Conservation (phyloP, 31 red algal genomes). For the Asparagopsis taxiformis region DNA sequence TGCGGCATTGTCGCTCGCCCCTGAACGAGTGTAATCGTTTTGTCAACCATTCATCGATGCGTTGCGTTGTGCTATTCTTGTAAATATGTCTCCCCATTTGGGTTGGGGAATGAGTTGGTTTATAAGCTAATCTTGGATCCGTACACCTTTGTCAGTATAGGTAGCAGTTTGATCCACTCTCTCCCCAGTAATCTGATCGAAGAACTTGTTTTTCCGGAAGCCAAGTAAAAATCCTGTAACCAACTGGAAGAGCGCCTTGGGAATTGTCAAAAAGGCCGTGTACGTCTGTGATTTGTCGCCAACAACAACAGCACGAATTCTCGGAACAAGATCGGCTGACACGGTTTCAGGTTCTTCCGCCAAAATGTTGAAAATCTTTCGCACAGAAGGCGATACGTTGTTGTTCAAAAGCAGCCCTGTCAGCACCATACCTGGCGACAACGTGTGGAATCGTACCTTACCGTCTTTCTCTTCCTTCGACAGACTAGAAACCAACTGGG, state of each 20-base stretch:
- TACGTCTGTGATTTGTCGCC: constrained; percentile 28
- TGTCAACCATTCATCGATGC: background rate
- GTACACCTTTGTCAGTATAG: constrained; percentile 20
- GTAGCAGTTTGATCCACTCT: constrained; percentile 7
- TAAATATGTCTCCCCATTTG: background rate
- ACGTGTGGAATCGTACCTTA: constrained; percentile 27
- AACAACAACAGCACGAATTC: constrained; percentile 22
- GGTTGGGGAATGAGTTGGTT: background rate
- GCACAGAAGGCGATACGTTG: constrained; percentile 7
- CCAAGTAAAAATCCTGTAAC: constrained; percentile 33
- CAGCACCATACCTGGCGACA: constrained; percentile 82
- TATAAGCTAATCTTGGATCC: constrained; percentile 9
- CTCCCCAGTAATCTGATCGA: constrained; percentile 21
- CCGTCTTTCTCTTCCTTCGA: constrained; percentile 24
- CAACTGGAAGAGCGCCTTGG: constrained; percentile 22
- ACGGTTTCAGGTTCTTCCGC: constrained; percentile 83
- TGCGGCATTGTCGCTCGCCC: background rate
- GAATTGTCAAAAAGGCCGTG: constrained; percentile 24
- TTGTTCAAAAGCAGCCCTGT: constrained; percentile 66
- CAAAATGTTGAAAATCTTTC: constrained; percentile 75
- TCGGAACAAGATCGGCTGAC: constrained; percentile 55
- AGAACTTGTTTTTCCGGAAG: constrained; percentile 19
- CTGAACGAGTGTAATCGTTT: background rate
- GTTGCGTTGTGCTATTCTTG: background rate
- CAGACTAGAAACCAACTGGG: constrained; percentile 63